Base-by-base conservation (phyloP, 139 green algal genomes). In the Pycnococcus provasolii region DNA sequence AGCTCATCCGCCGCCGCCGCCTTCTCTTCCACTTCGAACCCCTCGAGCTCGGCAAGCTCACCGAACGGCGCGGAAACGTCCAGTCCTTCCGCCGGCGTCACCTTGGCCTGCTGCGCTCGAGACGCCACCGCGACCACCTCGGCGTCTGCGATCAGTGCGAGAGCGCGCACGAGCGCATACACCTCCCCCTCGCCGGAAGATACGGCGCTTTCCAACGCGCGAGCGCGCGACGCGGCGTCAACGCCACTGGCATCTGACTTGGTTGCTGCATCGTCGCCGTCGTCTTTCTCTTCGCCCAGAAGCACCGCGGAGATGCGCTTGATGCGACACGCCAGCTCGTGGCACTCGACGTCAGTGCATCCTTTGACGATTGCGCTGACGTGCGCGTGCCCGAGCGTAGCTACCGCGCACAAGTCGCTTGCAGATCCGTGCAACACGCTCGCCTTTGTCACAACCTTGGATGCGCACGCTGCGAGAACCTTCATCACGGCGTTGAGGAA, bases 41-140 rank as follows among this genome's bases (percentile, higher is more conserved):
- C 48, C 48, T 37, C 48, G 48, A 55, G 48, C 48, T 9, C 48
- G 48, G 48, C 48, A 9, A 55, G 48, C 48, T 9, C 48, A 55
- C 9, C 48, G 48, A 11, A 37, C 9, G 48, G 9, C 48, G 9
- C 48, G 48, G 48, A 11, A 11, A 9, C 48, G 48, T 55, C 9
- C 42, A 66, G 42, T 42, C 7, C 11, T 13, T 57, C 43, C 4
- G 42, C 1, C 40, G 43, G n/a, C 44, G 15, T 37, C 15, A 9
- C 9, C 40, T 57, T 26, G 42, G 42, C 42, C 15, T 15, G 42
- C 44, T 53, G 44, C 26, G 53, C 40, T 45, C 54, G 60, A 42
- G 66, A 43, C 53, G 75, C 68, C 52, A 77, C 2, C 4, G 42
- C 48, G 51, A 13, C 46, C 55, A 11, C 41, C 0, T 7, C 53